Evolutionary conservation across 371 early-diverging fungal genomes (phyloP), one percentile per base, ranked within the genome.

Genomic region (Mortierella sp.): DNA sequence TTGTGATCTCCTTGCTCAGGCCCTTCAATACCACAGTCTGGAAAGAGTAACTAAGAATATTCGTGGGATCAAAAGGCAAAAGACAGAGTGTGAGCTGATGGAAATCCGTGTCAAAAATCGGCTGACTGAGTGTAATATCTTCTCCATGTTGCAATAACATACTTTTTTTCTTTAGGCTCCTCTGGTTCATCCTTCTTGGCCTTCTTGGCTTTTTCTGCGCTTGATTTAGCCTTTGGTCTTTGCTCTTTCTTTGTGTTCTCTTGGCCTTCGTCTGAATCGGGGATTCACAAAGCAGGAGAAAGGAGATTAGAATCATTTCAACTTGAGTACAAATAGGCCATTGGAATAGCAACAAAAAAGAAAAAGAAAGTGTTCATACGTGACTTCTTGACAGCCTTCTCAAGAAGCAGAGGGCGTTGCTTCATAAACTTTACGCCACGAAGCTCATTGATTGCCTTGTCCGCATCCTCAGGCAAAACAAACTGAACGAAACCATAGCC

Each of bases 401-500:
- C 93, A 57, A 97, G 84, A 81, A 86, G 85, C 26, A 97, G 80
- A 25, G 82, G 86, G 57, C 89, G 81, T 74, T 84, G 81, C 23
- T 87, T 89, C 71, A 84, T 68, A 74, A 97, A 95, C 80, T 91
- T 90, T 23, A 70, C 84, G 52, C 86, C 84, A 56, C 90, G 88
- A 16, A 95, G 83, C 60, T 92, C 92, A 19, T 83, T 71, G 21
- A 95, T 70, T 1, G 98, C 98, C 26, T 88, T 83, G 51, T 85
- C 84, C 4, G 98, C 98, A 84, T 98, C 98, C 55, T 96, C 97
- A 21, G 90, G 85, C 29, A 97, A 73, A 4, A 95, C 96, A 83
- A 86, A 98, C 64, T 93, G 91, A 11, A 98, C 96, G 81, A 94
- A 98, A 15, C 97, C 98, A 75, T 87, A 95, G 1, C 98, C 98